phyloP scores from a whole-genome alignment of 129 eudicot genomes.

The Flaveria robusta region DNA sequence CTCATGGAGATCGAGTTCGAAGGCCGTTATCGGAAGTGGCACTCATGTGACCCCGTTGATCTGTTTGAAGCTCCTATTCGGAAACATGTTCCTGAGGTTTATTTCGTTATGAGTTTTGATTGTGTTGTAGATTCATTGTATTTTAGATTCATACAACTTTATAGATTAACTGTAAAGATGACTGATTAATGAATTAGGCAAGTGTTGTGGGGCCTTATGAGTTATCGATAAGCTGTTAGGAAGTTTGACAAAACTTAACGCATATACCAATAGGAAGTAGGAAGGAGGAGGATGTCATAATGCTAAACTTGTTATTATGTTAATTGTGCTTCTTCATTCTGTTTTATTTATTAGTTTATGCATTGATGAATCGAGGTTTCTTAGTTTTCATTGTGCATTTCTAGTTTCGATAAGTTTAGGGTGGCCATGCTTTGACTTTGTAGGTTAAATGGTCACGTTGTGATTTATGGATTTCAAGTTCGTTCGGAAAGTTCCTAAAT shows the following conservation, averaged over 20 bases:
- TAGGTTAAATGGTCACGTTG: background rate
- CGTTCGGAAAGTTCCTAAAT: background rate
- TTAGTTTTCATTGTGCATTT: background rate
- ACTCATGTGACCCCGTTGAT: slow-evolving; percentile 79
- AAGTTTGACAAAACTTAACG: too few species aligned
- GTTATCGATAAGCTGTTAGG: too few species aligned
- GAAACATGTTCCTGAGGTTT: slow-evolving; percentile 61
- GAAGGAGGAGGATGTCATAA: too few species aligned
- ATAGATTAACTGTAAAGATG: too few species aligned
- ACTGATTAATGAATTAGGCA: too few species aligned
- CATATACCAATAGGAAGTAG: too few species aligned
- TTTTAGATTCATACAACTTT: too few species aligned
- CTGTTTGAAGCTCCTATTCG: slow-evolving; percentile 76
- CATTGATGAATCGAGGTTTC: too few species aligned
- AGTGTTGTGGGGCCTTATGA: too few species aligned
- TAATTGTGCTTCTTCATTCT: too few species aligned
- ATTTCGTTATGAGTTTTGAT: background rate
- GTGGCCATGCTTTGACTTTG: background rate
- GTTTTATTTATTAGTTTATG: too few species aligned
- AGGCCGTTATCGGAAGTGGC: slow-evolving; percentile 77
- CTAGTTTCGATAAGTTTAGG: background rate
- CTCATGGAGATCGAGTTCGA: slow-evolving; percentile 95
- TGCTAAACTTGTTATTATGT: background rate
- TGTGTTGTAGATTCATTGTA: too few species aligned
- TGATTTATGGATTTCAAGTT: background rate